These are phyloP conservation scores for Suhomyces canberraensis DNA, from an alignment of 805 yeast species.

Conservation along the genomic window DNA sequence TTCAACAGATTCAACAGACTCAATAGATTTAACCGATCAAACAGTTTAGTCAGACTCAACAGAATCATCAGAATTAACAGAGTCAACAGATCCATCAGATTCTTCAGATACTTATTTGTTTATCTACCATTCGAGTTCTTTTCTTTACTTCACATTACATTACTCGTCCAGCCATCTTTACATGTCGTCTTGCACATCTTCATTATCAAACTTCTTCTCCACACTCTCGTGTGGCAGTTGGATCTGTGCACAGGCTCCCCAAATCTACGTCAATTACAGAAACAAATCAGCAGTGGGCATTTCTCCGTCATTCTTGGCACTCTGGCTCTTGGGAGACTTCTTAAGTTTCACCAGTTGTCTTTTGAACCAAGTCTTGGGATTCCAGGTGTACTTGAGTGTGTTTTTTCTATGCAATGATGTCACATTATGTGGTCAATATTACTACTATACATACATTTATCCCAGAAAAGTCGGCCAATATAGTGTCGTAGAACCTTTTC, in stretches of 20 bases:
- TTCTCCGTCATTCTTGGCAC: conserved; percentile 53
- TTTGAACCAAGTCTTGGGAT: conserved; percentile 35
- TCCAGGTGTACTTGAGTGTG: conserved; percentile 38
- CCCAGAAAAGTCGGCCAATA: conserved; percentile 16
- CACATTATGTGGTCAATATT: conserved; percentile 38
- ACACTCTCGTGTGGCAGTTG: conserved; percentile 50
- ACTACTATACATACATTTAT: conserved; percentile 39
- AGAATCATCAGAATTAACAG: no score
- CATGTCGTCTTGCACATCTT: no score
- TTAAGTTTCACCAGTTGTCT: conserved; percentile 40
- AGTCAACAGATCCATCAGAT: no score
- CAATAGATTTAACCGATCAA: no score
- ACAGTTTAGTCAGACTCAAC: no score
- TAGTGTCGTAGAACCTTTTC: neutral
- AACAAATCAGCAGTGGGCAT: conserved; percentile 66
- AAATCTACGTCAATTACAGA: conserved; percentile 56
- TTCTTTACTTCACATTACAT: no score
- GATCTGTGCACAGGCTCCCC: conserved; percentile 76
- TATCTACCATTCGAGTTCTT: no score
- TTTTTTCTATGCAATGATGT: conserved; percentile 40
- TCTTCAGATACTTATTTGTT: no score
- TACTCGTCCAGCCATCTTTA: no score
- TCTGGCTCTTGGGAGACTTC: conserved; percentile 59
- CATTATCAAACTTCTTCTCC: conserved; percentile 17
- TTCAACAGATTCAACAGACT: no score